Conservation (phyloP, 2,329 filamentous ascomycete genomes). For the Blumeriella jaapii region DNA sequence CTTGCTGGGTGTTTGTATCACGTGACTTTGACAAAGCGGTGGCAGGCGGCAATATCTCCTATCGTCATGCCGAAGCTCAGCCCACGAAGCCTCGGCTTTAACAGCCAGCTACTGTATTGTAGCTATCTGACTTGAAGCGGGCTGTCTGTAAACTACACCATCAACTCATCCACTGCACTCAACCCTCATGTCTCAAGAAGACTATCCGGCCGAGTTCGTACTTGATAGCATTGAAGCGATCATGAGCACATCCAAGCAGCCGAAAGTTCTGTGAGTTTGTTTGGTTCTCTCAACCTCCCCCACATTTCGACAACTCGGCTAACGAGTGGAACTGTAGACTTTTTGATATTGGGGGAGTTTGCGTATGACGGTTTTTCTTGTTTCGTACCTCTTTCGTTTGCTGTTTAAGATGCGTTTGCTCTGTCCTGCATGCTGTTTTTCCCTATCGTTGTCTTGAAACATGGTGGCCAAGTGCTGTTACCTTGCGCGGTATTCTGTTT, state of each 20-base stretch:
- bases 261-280: slow-evolving; percentile 34
- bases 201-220: slow-evolving; percentile 23
- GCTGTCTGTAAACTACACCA: too few species aligned
- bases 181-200: slow-evolving; percentile 23
- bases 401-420: background rate
- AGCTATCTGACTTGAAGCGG: too few species aligned
- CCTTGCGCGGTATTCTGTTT: too few species aligned
- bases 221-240: slow-evolving; percentile 23
- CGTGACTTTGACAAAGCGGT: too few species aligned
- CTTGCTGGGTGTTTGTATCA: too few species aligned
- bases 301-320: background rate
- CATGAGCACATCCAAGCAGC: slow-evolving; percentile 37
- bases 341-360: slow-evolving; percentile 95
- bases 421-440: background rate
- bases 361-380: slow-evolving; percentile 50
- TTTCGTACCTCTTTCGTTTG: background rate
- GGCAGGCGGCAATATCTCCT: too few species aligned
- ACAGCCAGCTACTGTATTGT: too few species aligned
- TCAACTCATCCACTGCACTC: slow-evolving; percentile 1
- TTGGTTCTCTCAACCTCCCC: background rate
- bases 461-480: too few species aligned
- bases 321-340: slow-evolving; percentile 32
- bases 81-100: slow-evolving; percentile 12
- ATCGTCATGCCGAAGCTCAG: too few species aligned
- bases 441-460: too few species aligned